These are phyloP conservation scores for Fragaria vesca DNA, from an alignment of 306 rosid species.

Conservation along the genomic window DNA sequence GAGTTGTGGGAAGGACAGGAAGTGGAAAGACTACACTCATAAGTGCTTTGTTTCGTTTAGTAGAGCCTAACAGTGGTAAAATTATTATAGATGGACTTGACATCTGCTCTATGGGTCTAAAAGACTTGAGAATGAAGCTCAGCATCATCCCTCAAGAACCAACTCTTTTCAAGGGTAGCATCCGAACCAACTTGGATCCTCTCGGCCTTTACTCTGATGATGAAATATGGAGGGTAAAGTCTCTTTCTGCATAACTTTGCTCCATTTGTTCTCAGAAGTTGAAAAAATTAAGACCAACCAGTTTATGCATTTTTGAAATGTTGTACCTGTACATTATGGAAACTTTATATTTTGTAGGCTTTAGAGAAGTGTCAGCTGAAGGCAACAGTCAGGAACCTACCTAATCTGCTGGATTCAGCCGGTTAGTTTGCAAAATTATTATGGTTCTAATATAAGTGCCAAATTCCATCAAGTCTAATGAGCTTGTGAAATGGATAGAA, in stretches of 20 bases:
- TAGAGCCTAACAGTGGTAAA: slow-evolving; percentile 63
- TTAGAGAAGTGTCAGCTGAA: slow-evolving; percentile 77
- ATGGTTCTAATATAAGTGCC: neutral
- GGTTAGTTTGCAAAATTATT: slow-evolving; percentile 39
- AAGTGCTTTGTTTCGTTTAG: slow-evolving; percentile 77
- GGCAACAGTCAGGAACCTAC: slow-evolving; percentile 49
- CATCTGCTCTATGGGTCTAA: slow-evolving; percentile 68
- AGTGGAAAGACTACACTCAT: slow-evolving; percentile 76
- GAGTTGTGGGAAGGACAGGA: slow-evolving; percentile 92
- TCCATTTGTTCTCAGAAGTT: neutral
- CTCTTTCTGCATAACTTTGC: neutral
- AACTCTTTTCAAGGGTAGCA: slow-evolving; percentile 76
- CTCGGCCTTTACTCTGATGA: slow-evolving; percentile 70
- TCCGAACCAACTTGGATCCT: slow-evolving; percentile 79
- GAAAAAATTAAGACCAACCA: neutral
- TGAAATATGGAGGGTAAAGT: slow-evolving; percentile 68
- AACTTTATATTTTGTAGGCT: slow-evolving; percentile 36
- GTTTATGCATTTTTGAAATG: neutral
- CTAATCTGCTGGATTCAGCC: slow-evolving; percentile 56
- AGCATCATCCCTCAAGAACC: slow-evolving; percentile 89
- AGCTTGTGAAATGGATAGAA: neutral
- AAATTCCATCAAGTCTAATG: neutral
- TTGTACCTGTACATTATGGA: neutral
- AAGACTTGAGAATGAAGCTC: slow-evolving; percentile 67
- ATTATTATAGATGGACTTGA: slow-evolving; percentile 59